phyloP scores from a whole-genome alignment of 257 asterid genomes.

The Solanum peruvianum region DNA sequence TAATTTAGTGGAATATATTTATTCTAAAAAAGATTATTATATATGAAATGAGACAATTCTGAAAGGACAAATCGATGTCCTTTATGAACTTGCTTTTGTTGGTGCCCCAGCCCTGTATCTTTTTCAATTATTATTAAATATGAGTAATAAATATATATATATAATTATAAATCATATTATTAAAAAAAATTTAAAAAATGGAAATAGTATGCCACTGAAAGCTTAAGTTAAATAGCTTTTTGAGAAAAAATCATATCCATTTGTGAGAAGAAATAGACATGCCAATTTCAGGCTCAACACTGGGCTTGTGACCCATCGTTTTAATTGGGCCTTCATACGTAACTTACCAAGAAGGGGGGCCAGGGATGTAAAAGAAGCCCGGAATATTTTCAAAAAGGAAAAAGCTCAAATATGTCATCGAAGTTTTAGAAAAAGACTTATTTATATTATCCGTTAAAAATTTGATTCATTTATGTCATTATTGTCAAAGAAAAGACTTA shows the following conservation, averaged over 20 bases:
- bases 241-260: neutral
- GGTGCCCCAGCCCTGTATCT: neutral
- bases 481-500: too few relatives aligned
- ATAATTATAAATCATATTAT: too few relatives aligned
- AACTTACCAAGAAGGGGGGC: neutral
- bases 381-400: too few relatives aligned
- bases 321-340: neutral
- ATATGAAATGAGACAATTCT: neutral
- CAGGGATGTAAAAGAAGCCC: neutral
- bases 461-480: fast-evolving
- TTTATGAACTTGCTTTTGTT: neutral
- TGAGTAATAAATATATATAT: too few relatives aligned
- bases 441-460: too few relatives aligned
- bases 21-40: neutral
- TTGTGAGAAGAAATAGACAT: neutral
- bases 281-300: neutral
- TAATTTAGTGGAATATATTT: neutral
- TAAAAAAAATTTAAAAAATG: too few relatives aligned
- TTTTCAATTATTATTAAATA: neutral
- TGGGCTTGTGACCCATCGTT: neutral
- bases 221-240: too few relatives aligned
- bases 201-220: too few relatives aligned
- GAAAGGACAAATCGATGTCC: neutral
- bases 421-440: too few relatives aligned
- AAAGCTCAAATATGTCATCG: too few relatives aligned